Evolutionary conservation across 2,329 filamentous ascomycete species (phyloP).

Genomic region (Chaetomiaceae sp.): DNA sequence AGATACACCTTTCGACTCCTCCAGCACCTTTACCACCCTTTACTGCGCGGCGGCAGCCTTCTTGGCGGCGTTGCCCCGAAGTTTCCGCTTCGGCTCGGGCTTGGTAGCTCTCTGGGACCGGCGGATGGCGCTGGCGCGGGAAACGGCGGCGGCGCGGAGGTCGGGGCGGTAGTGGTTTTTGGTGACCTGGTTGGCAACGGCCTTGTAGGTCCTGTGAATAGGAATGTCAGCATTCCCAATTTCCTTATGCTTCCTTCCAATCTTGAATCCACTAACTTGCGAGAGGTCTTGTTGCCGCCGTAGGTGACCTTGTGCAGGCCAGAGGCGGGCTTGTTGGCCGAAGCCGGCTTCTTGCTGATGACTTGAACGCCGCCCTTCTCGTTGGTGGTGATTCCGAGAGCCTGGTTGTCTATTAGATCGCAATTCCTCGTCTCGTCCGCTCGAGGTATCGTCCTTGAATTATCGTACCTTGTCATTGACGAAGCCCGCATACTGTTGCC

Average conservation of each 20-base stretch:
- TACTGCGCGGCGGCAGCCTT: constrained; percentile 58
- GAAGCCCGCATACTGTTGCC: constrained; percentile 75
- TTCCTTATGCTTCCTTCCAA: background rate
- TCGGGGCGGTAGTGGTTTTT: constrained; percentile 82
- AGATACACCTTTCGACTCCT: constrained; percentile 17
- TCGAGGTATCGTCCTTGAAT: constrained; percentile 8
- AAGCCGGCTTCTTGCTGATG: constrained; percentile 76
- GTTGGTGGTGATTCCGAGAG: constrained; percentile 70
- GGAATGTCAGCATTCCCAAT: constrained; percentile 19
- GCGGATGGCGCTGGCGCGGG: constrained; percentile 82
- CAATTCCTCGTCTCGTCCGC: constrained; percentile 1
- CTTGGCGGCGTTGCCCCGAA: constrained; percentile 73
- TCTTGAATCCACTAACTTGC: constrained; percentile 60
- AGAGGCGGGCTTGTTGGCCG: constrained; percentile 68
- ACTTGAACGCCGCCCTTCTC: constrained; percentile 78
- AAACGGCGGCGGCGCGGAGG: constrained; percentile 71
- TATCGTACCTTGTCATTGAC: constrained; percentile 80
- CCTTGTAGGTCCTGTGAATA: constrained; percentile 72
- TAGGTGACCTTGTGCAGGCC: constrained; percentile 62
- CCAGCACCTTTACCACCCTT: constrained; percentile 14
- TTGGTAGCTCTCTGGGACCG: constrained; percentile 74
- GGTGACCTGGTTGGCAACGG: constrained; percentile 75
- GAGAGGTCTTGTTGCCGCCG: constrained; percentile 65
- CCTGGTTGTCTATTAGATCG: constrained; percentile 48
- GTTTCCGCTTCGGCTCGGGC: constrained; percentile 68